These are phyloP conservation scores for Gliomastix tumulicola DNA, from an alignment of 2,329 filamentous ascomycete genomes.

Conservation along the genomic window DNA sequence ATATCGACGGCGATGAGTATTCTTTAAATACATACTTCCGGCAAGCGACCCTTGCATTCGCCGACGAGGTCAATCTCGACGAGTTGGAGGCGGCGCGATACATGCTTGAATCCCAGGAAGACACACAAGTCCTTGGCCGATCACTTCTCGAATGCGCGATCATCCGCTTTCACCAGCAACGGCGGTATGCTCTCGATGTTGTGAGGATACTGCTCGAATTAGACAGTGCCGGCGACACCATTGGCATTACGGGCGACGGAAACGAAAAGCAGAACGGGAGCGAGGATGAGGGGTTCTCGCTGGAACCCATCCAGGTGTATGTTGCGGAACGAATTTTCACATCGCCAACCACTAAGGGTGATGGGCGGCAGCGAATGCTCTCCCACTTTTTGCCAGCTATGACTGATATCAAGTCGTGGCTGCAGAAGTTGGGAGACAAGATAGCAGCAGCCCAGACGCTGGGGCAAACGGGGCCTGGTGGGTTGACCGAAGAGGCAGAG, in stretches of 20 bases:
- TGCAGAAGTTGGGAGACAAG: slow-evolving; percentile 70
- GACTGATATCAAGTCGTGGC: slow-evolving; percentile 68
- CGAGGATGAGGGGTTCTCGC: slow-evolving; percentile 27
- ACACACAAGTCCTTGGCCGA: slow-evolving; percentile 62
- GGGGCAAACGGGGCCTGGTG: slow-evolving; percentile 49
- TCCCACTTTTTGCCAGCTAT: too few species aligned
- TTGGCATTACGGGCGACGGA: too few species aligned
- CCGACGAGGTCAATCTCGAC: slow-evolving; percentile 85
- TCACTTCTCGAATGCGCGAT: slow-evolving; percentile 71
- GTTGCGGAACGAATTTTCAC: slow-evolving; percentile 48
- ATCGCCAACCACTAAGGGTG: slow-evolving; percentile 57
- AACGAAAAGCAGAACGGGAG: too few species aligned
- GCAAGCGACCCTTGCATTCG: slow-evolving; percentile 71
- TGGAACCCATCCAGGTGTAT: slow-evolving; percentile 43
- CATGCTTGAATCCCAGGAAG: slow-evolving; percentile 65
- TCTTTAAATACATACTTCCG: slow-evolving; percentile 81
- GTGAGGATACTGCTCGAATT: slow-evolving; percentile 73
- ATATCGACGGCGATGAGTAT: slow-evolving; percentile 66
- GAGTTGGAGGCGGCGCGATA: slow-evolving; percentile 77
- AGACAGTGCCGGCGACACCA: slow-evolving; percentile 26
- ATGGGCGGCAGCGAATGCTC: too few species aligned
- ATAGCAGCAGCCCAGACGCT: slow-evolving; percentile 69
- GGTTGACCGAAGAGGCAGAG: slow-evolving; percentile 59
- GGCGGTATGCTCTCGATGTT: slow-evolving; percentile 76
- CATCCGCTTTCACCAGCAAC: slow-evolving; percentile 80